These are phyloP conservation scores for Yamadazyma kitorensis DNA, from an alignment of 805 yeast species.

Conservation along the genomic window DNA sequence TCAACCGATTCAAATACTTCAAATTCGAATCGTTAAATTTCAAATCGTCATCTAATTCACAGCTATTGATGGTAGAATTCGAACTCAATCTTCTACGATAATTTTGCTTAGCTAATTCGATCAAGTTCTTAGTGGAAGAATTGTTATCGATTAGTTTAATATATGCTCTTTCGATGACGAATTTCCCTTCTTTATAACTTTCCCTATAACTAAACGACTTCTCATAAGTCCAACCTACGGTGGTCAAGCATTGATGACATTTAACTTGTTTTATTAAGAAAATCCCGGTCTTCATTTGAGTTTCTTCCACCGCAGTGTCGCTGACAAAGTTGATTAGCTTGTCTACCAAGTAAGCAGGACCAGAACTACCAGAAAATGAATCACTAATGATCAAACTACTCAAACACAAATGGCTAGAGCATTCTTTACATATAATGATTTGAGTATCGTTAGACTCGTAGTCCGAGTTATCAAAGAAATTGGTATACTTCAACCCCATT, in stretches of 20 bases:
- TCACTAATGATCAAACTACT: conserved; percentile 34
- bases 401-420: conserved; percentile 41
- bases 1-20: conserved; percentile 13
- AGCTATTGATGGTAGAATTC: conserved; percentile 12
- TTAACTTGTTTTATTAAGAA: conserved; percentile 34
- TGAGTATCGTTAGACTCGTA: conserved; percentile 37
- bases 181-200: conserved; percentile 43
- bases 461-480: conserved; percentile 34
- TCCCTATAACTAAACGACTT: conserved; percentile 35
- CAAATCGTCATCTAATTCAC: conserved; percentile 16
- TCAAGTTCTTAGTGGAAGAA: conserved; percentile 28
- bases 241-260: conserved; percentile 37
- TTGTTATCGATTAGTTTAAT: conserved; percentile 34
- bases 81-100: conserved; percentile 18
- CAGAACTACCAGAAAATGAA: conserved; percentile 38
- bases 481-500: conserved; percentile 41
- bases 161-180: conserved; percentile 38
- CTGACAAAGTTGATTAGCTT: conserved; percentile 32
- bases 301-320: conserved; percentile 26
- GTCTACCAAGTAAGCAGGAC: conserved; percentile 42
- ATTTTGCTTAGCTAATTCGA: conserved; percentile 27
- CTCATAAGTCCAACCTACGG: conserved; percentile 41
- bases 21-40: conserved; percentile 12
- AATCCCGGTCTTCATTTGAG: conserved; percentile 39
- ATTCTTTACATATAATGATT: conserved; percentile 39